Conservation (phyloP, 371 early-diverging fungal genomes). For the Syncephalastrum racemosum region DNA sequence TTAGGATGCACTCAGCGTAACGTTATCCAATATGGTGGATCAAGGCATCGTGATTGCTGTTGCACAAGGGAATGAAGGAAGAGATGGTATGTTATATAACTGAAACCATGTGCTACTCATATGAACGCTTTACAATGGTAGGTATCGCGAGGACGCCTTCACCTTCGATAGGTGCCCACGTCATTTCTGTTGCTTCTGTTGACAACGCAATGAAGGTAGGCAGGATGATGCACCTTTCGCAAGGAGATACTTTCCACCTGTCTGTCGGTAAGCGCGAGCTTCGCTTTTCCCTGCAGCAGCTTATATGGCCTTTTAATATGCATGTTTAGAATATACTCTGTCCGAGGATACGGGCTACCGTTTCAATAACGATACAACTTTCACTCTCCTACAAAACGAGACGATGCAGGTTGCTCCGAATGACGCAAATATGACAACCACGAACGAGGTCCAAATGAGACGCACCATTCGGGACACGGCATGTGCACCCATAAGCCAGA, state of each 20-base stretch:
- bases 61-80: constrained; percentile 39
- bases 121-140: neutral
- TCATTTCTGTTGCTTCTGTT: constrained; percentile 17
- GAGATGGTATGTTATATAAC: constrained; percentile 20
- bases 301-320: neutral
- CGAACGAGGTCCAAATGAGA: too few relatives aligned
- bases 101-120: too few relatives aligned
- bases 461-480: neutral
- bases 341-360: neutral
- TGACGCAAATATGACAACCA: too few relatives aligned
- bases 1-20: constrained; percentile 21
- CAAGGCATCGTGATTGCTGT: constrained; percentile 19
- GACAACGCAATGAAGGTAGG: constrained; percentile 14
- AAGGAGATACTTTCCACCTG: neutral
- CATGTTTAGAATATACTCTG: constrained; percentile 6
- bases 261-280: neutral
- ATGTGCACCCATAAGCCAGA: constrained; percentile 15
- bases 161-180: constrained; percentile 18
- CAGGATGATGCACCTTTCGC: constrained; percentile 6
- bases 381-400: too few relatives aligned
- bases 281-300: too few relatives aligned
- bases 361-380: too few relatives aligned
- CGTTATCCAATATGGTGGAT: constrained; percentile 19
- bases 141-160: constrained; percentile 25
- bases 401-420: too few relatives aligned